A percentile compares a stretch with the other conserved stretches of the same genome.
Evolutionary conservation across 768 basidiomycete species (phyloP).

Genomic region (Leccinum uliginosum): DNA sequence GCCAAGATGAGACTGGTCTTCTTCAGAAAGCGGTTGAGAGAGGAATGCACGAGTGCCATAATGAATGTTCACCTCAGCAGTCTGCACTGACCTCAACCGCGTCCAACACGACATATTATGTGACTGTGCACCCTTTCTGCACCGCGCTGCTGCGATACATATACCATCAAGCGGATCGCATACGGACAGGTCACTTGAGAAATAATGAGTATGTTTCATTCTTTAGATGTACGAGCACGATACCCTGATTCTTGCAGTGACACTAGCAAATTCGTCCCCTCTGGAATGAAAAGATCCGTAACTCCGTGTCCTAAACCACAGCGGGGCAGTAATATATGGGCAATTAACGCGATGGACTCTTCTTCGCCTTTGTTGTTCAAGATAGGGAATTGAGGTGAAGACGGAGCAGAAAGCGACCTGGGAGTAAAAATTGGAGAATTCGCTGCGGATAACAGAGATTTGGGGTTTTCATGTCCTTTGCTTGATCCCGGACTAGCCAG

Average conservation of each 20-base stretch:
- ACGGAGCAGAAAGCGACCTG: slow-evolving; percentile 33
- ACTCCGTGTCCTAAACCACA: slow-evolving; percentile 39
- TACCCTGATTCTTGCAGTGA: slow-evolving; percentile 68
- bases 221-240: slow-evolving; percentile 12
- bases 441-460: slow-evolving; percentile 43
- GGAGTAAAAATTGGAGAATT: slow-evolving; percentile 42
- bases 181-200: slow-evolving; percentile 48
- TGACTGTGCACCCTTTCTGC: slow-evolving; percentile 4
- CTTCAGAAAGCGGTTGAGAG: slow-evolving; percentile 10
- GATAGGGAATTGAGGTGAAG: slow-evolving; percentile 26
- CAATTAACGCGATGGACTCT: slow-evolving; percentile 19
- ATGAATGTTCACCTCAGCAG: slow-evolving; percentile 14
- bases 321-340: slow-evolving; percentile 44
- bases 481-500: slow-evolving; percentile 13
- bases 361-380: slow-evolving; percentile 14
- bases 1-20: slow-evolving; percentile 36
- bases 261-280: slow-evolving; percentile 40
- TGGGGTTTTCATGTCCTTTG: slow-evolving; percentile 31
- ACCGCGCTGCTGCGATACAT: slow-evolving; percentile 28
- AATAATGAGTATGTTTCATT: slow-evolving; percentile 3
- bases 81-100: slow-evolving; percentile 18
- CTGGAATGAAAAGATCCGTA: slow-evolving; percentile 43
- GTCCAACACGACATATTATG: slow-evolving; percentile 19
- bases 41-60: neutral
- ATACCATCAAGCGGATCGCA: slow-evolving; percentile 50